Base-by-base conservation (phyloP, 179 eudicot species). In the Amaranthus tricolor region DNA sequence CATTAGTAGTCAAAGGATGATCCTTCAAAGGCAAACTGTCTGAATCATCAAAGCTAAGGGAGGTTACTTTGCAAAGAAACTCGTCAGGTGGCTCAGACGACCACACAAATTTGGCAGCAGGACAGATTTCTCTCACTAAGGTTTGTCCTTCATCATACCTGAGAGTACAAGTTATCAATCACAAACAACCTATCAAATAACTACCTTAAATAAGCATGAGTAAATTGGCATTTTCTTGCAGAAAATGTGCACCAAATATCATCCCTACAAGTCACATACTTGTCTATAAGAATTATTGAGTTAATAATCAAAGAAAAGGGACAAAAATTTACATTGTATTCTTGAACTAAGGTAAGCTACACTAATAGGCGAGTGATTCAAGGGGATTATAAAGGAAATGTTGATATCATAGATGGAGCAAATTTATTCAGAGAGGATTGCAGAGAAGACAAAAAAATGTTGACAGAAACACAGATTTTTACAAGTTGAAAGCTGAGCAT, bases 61-160 rank as follows among this genome's bases (percentile, higher is more conserved):
- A 82, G 72, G 95, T 81, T 65, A 85, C 88, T 64, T 91, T 84
- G 70, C 98, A 97, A 71, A 94, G 95, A 75, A 92, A 74, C 3
- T 94, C 91, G 49, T 87, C 84, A 52, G 96, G 96, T 62, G 79
- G 73, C 4, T 87, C 93, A 5, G 93, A 88, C 7, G 90, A 88
- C 91, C 89, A 85, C 62, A 94, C 81, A 78, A 92, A 94, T 45
- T 94, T 95, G 71, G 96, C 79, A 77, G 95, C 98, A 19, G 89
- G 74, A 73, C 88, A 86, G 61, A 84, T 84, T 82, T 90, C 93
- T 76, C 94, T 88, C 84, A 92, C 81, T 51, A 86, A 80, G 31
- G 94, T 71, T 51, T 62, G 85, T 47, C 90, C 93, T 53, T 92
- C 97, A 74, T 86, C 93, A 80, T 94, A 94, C 78, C 98, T 94